A percentile compares a stretch with the other conserved stretches of the same genome.
phyloP scores from a whole-genome alignment of 176 grass and related monocot species.

The Typha latifolia region DNA sequence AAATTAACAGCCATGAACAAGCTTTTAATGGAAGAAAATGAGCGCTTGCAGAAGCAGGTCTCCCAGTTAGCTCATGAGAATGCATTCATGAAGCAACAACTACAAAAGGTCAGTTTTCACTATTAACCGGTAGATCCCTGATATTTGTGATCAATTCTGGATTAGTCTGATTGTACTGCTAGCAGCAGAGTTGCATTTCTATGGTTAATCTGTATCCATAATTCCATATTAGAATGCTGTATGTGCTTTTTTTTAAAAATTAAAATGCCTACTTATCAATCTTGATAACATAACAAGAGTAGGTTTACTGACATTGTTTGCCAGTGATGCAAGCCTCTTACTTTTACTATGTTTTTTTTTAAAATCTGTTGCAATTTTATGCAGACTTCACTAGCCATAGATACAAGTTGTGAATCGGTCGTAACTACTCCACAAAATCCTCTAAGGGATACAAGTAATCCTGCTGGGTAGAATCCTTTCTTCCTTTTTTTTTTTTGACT shows the following conservation, averaged over 20 bases:
- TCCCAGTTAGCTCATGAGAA: slow-evolving; percentile 86
- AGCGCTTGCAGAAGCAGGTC: slow-evolving; percentile 93
- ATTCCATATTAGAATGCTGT: no score
- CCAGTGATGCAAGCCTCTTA: no score
- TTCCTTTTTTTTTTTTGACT: not conserved
- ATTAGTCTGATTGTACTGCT: not conserved
- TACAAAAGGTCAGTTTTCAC: slow-evolving; percentile 59
- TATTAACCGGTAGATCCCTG: not conserved
- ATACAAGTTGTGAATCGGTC: slow-evolving; percentile 13
- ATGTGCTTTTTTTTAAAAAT: no score
- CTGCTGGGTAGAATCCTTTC: slow-evolving; percentile 5
- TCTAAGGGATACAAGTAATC: slow-evolving; percentile 9
- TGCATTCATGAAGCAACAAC: slow-evolving; percentile 78
- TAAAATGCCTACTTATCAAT: no score
- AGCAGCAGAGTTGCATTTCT: no score
- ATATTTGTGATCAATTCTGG: not conserved
- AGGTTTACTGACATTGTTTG: no score
- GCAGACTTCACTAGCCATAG: not conserved
- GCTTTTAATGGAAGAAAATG: slow-evolving; percentile 98
- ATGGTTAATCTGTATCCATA: no score
- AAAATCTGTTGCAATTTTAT: no score
- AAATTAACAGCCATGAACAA: slow-evolving; percentile 96
- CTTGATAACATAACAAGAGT: no score
- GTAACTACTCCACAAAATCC: slow-evolving; percentile 5
- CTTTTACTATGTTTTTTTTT: no score